Conservation (phyloP, 164 flowering plant genomes). For the Stephania japonica region DNA sequence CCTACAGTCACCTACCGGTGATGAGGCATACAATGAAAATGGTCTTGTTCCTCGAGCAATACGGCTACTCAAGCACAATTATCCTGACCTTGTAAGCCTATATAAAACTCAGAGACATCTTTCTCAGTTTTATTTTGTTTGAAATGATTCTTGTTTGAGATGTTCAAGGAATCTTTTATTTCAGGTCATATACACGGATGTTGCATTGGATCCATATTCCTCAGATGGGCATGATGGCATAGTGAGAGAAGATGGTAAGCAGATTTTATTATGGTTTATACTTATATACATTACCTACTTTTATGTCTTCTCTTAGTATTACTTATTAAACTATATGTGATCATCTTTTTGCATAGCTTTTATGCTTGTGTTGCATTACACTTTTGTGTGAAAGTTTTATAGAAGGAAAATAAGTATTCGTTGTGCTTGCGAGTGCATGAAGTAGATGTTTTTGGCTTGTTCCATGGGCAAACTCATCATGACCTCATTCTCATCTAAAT, state of each 20-base stretch:
- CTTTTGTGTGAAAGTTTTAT: neutral
- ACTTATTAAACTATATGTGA: neutral
- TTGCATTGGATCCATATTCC: conserved; percentile 93
- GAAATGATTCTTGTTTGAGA: conserved; percentile 1
- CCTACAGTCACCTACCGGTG: conserved; percentile 77
- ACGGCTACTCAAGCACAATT: conserved; percentile 79
- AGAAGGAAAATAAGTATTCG: neutral
- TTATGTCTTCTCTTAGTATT: neutral
- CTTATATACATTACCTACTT: neutral
- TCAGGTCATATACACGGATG: conserved; percentile 93
- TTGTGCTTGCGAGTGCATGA: neutral
- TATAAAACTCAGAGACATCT: neutral
- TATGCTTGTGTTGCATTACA: neutral
- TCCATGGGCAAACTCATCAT: neutral
- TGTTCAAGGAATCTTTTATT: conserved; percentile 13
- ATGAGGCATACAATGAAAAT: conserved; percentile 91
- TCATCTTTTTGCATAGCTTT: neutral
- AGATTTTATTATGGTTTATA: neutral
- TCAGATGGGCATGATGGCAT: conserved; percentile 99
- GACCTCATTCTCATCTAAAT: neutral
- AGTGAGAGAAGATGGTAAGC: conserved; percentile 94
- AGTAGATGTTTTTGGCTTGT: neutral
- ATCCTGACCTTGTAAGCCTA: conserved; percentile 83
- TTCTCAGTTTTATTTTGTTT: neutral
- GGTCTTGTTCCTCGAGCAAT: conserved; percentile 85